These are phyloP conservation scores for Smallanthus sonchifolius DNA, from an alignment of 129 eudicot genomes.

Conservation along the genomic window DNA sequence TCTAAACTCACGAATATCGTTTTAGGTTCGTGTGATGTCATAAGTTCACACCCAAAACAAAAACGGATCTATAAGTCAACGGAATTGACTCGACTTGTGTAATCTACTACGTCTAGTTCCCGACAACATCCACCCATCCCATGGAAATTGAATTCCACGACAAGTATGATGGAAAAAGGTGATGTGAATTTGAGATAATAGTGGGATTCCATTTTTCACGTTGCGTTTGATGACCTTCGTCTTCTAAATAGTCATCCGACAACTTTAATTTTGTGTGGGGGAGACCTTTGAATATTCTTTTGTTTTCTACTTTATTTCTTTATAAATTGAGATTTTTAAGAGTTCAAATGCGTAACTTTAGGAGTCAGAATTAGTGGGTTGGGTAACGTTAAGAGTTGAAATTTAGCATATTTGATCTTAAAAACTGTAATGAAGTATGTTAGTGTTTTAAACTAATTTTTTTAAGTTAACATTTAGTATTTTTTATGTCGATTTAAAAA, in stretches of 20 bases:
- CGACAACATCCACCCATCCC: background rate
- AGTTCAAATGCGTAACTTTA: no score
- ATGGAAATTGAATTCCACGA: background rate
- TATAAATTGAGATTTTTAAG: no score
- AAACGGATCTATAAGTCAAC: background rate
- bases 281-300: background rate
- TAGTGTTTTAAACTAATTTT: no score
- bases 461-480: no score
- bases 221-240: constrained; percentile 10
- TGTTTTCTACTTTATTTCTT: background rate
- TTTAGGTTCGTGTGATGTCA: background rate
- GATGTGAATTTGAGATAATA: background rate
- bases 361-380: no score
- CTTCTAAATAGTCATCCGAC: constrained; percentile 12
- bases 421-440: no score
- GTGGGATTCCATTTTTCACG: background rate
- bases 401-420: no score
- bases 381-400: no score
- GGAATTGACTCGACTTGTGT: background rate
- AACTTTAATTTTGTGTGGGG: background rate
- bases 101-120: background rate
- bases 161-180: background rate
- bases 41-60: no score
- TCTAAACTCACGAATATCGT: background rate
- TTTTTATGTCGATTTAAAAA: no score